These are phyloP conservation scores for Aureobasidium uvarum DNA, from an alignment of 2,329 filamentous ascomycete species.

Conservation along the genomic window DNA sequence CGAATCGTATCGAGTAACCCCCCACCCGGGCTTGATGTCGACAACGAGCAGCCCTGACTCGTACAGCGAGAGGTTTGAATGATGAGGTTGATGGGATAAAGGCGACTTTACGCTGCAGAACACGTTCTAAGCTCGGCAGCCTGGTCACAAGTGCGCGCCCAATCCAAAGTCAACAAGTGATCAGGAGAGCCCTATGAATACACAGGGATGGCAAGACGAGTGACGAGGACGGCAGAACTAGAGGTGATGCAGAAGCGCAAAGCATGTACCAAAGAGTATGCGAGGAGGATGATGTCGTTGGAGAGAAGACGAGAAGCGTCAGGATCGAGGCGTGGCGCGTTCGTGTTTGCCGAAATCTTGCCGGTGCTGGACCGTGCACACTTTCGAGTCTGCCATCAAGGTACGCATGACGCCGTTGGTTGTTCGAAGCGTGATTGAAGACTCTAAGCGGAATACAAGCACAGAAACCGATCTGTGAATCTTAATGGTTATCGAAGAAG, in stretches of 20 bases:
- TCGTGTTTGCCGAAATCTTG: not conserved
- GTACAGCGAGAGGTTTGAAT: not conserved
- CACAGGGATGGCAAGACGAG: conserved; percentile 23
- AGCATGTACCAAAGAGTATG: not conserved
- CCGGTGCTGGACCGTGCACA: not conserved
- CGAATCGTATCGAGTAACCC: conserved; percentile 21
- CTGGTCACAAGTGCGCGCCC: conserved; percentile 22
- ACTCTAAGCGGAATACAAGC: not conserved
- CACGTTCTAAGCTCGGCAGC: conserved; percentile 15
- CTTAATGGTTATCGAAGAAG: not conserved
- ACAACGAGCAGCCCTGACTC: conserved; percentile 25
- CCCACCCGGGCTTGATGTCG: conserved; percentile 24
- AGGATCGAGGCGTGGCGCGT: not conserved
- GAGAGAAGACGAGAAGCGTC: not conserved
- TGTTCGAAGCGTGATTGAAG: not conserved
- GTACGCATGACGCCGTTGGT: not conserved
- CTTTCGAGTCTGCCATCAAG: not conserved
- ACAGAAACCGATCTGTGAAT: too few species aligned
- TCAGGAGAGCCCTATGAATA: conserved; percentile 19
- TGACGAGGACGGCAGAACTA: conserved; percentile 16
- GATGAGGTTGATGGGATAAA: not conserved
- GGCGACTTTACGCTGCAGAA: conserved; percentile 9
- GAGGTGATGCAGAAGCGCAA: conserved; percentile 13
- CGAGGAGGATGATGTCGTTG: not conserved
- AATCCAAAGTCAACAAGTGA: conserved; percentile 24